A percentile compares a stretch with the other conserved stretches of the same genome.
These are phyloP conservation scores for Hyphodiscus hymeniophilus DNA, from an alignment of 495 filamentous ascomycete species.

Conservation along the genomic window DNA sequence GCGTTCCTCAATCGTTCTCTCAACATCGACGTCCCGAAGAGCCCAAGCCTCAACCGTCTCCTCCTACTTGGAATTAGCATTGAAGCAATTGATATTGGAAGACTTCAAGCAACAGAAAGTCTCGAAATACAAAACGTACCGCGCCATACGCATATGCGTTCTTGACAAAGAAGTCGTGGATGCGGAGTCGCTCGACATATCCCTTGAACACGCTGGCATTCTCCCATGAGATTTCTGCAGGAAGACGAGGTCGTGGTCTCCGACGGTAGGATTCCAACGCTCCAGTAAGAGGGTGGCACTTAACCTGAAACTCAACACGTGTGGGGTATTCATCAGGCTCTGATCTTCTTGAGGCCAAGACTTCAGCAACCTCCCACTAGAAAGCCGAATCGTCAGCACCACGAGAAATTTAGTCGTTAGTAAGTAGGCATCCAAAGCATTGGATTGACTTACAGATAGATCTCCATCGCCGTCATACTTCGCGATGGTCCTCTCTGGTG, in stretches of 20 bases:
- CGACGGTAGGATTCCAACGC: background rate
- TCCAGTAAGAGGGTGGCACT: background rate
- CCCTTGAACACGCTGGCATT: slow-evolving; percentile 2
- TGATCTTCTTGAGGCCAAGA: background rate
- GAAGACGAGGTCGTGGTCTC: background rate
- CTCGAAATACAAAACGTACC: background rate
- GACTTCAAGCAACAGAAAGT: too few relatives aligned
- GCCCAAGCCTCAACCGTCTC: background rate
- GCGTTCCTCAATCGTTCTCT: too few relatives aligned
- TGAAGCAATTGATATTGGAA: too few relatives aligned
- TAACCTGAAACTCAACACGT: slow-evolving; percentile 6
- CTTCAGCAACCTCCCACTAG: slow-evolving; percentile 1
- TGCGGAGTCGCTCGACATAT: background rate
- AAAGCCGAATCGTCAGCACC: too few relatives aligned
- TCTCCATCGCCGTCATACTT: slow-evolving; percentile 9
- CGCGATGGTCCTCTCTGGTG: background rate
- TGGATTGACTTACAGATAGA: too few relatives aligned
- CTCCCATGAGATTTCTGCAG: slow-evolving; percentile 1
- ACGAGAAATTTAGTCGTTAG: too few relatives aligned
- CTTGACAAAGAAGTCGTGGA: slow-evolving; percentile 4
- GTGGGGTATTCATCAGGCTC: background rate
- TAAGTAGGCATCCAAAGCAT: too few relatives aligned
- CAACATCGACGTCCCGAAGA: too few relatives aligned
- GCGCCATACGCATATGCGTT: slow-evolving; percentile 2
- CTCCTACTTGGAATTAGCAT: background rate